phyloP scores from a whole-genome alignment of 2,329 filamentous ascomycete species.

The Eurotiales sp. region DNA sequence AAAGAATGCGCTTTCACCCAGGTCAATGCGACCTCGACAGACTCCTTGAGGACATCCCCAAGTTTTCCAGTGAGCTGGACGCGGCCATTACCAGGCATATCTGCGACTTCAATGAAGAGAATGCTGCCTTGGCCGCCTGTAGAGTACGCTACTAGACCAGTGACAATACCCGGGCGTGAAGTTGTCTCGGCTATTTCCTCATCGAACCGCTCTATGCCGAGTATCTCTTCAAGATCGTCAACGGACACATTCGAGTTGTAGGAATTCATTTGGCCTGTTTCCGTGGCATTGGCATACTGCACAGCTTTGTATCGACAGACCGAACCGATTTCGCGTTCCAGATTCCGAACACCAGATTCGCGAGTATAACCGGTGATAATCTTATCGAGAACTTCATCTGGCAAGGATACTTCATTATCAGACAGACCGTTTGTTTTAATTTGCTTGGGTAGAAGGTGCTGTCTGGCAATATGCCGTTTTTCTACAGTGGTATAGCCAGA shows the following conservation, averaged over 20 bases:
- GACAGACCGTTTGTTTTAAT: slow-evolving; percentile 82
- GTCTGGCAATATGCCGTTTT: slow-evolving; percentile 89
- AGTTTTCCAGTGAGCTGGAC: slow-evolving; percentile 96
- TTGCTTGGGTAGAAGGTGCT: slow-evolving; percentile 95
- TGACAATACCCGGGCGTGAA: slow-evolving; percentile 83
- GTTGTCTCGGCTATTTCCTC: slow-evolving; percentile 91
- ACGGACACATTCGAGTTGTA: slow-evolving; percentile 73
- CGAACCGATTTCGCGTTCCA: slow-evolving; percentile 91
- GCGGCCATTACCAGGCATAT: slow-evolving; percentile 89
- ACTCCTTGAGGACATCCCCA: slow-evolving; percentile 94
- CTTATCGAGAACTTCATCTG: slow-evolving; percentile 83
- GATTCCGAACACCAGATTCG: slow-evolving; percentile 90
- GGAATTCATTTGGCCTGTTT: slow-evolving; percentile 61
- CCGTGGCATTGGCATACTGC: slow-evolving; percentile 85
- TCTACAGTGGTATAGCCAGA: slow-evolving; percentile 96
- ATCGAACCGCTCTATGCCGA: slow-evolving; percentile 90
- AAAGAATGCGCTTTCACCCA: slow-evolving; percentile 98
- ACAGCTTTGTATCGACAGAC: slow-evolving; percentile 95
- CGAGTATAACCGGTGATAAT: slow-evolving; percentile 96
- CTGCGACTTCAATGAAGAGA: slow-evolving; percentile 95
- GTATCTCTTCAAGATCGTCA: slow-evolving; percentile 80
- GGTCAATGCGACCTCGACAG: slow-evolving; percentile 88
- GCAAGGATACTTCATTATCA: slow-evolving; percentile 70
- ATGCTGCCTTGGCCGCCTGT: slow-evolving; percentile 92
- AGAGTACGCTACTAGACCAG: slow-evolving; percentile 91